phyloP scores from a whole-genome alignment of 306 rosid species.

The Trifolium repens region DNA sequence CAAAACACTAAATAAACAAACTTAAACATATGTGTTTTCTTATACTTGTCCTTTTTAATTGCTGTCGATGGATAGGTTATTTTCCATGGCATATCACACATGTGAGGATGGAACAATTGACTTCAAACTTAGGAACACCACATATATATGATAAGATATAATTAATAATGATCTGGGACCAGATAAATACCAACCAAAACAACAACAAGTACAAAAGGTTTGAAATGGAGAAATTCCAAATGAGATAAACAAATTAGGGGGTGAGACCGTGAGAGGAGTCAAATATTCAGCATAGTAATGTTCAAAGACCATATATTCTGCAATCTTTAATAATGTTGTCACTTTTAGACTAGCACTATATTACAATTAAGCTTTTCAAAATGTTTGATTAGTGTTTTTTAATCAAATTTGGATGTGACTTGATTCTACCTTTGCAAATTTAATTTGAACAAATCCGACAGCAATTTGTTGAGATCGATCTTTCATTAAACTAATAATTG shows the following conservation, averaged over 20 bases:
- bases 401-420: slow-evolving; percentile 31
- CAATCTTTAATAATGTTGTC: slow-evolving; percentile 33
- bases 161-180: slow-evolving; percentile 30
- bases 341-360: slow-evolving; percentile 30
- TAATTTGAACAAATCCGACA: slow-evolving; percentile 1
- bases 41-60: not conserved
- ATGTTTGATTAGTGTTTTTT: not conserved
- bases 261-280: slow-evolving; percentile 2
- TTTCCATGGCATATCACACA: not conserved
- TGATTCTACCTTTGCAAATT: not conserved
- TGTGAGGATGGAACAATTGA: slow-evolving; percentile 35
- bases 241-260: slow-evolving; percentile 18
- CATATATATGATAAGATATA: slow-evolving; percentile 8
- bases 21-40: not conserved
- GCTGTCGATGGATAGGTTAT: not conserved
- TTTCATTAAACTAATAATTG: not conserved
- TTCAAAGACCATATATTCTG: slow-evolving; percentile 43
- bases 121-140: slow-evolving; percentile 29
- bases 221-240: slow-evolving; percentile 33
- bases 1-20: slow-evolving; percentile 9
- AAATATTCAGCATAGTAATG: slow-evolving; percentile 30
- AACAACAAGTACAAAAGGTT: not conserved
- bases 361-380: slow-evolving; percentile 17
- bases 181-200: slow-evolving; percentile 8
- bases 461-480: not conserved